Evolutionary conservation across 306 rosid species (phyloP), one percentile per base, ranked within the genome.

Genomic region (Sechiopsis laciniata): DNA sequence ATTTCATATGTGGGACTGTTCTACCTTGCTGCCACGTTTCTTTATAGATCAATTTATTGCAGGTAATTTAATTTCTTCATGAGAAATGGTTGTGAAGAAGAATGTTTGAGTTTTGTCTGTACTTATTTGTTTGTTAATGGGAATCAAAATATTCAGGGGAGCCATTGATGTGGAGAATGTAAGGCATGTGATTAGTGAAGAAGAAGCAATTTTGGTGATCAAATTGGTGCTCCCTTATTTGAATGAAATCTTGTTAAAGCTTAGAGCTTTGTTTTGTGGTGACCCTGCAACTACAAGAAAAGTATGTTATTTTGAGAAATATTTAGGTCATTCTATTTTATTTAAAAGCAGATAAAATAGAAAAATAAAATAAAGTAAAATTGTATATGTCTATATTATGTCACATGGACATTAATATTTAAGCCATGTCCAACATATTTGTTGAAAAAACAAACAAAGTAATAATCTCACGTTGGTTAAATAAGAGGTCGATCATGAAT

Each of bases 201-300:
- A 84, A 84, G 97, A 92, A 83, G 92, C 96, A 86, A 79, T 83
- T 48, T 92, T 96, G 97, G 75, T 90, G 52, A 77, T 92, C 5
- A 84, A 76, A 83, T 72, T 90, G 60, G 45, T 92, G 7, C 92
- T 90, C 5, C 97, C 97, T 56, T 92, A 83, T 84, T 80, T 92
- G 58, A 92, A 92, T 81, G 97, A 92, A 81, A 1, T 29, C 32
- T 29, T 29, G 32, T 72, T 88, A 70, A 92, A 87, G 87, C 81
- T 90, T 57, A 92, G 84, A 82, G 96, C 96, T 56, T 80, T 90
- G 67, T 90, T 92, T 74, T 92, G 96, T 78, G 98, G 98, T 75
- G 96, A 90, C 65, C 96, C 98, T 35, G 84, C 93, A 2, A 90
- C 96, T 37, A 92, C 97, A 82, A 92, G 90, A 70, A 92, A 85